A percentile compares a stretch with the other conserved stretches of the same genome.
Evolutionary conservation across 1,284 basidiomycete species (phyloP).

Genomic region (Austroboletus niveus): DNA sequence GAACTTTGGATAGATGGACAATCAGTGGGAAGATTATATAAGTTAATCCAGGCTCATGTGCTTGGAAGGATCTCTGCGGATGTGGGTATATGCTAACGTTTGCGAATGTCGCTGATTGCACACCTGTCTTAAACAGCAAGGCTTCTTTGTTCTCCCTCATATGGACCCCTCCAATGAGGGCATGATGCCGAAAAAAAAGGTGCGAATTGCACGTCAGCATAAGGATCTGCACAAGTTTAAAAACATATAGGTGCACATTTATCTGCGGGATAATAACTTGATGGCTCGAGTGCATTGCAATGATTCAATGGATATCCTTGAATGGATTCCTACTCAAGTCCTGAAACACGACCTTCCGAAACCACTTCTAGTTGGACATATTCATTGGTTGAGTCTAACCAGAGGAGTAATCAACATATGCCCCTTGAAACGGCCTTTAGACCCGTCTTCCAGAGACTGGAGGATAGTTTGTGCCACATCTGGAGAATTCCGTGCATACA

Average conservation of each 20-base stretch:
- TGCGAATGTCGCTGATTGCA: not conserved
- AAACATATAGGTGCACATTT: slow-evolving; percentile 32
- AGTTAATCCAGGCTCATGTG: slow-evolving; percentile 31
- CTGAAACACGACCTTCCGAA: slow-evolving; percentile 33
- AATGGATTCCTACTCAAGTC: slow-evolving; percentile 6
- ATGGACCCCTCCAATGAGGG: not conserved
- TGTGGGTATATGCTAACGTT: slow-evolving; percentile 11
- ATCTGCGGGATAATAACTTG: not conserved
- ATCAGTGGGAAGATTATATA: slow-evolving; percentile 39
- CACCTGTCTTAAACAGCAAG: not conserved
- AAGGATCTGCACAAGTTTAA: slow-evolving; percentile 6
- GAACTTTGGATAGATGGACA: slow-evolving; percentile 25
- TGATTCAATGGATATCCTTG: slow-evolving; percentile 14
- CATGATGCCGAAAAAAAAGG: slow-evolving; percentile 5
- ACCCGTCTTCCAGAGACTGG: slow-evolving; percentile 7
- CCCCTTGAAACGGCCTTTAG: slow-evolving; percentile 24
- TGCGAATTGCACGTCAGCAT: not conserved
- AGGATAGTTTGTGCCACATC: not conserved
- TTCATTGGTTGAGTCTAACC: slow-evolving; percentile 37
- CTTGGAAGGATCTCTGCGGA: slow-evolving; percentile 35
- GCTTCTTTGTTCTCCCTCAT: not conserved
- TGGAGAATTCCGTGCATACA: slow-evolving; percentile 2
- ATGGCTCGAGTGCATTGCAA: not conserved
- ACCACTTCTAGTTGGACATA: slow-evolving; percentile 29
- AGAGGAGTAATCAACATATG: slow-evolving; percentile 35